Percentiles rank a stretch among this genome's conserved stretches.
phyloP scores from a whole-genome alignment of 768 basidiomycete genomes.

The Collybiopsis luxurians region DNA sequence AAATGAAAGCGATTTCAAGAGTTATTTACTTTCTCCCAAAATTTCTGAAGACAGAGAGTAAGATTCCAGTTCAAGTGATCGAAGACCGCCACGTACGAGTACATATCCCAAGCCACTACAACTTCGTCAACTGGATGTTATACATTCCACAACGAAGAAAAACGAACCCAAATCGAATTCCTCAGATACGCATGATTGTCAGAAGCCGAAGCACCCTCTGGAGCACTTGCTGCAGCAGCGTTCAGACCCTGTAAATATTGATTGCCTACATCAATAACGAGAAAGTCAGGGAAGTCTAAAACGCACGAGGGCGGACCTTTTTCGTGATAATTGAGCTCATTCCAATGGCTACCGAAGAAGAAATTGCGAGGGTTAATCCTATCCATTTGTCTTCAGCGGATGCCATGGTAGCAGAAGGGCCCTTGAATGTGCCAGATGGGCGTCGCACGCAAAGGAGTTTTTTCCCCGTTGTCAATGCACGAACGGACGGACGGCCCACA shows the following conservation, averaged over 20 bases:
- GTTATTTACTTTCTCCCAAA: constrained; percentile 75
- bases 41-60: constrained; percentile 58
- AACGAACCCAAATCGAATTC: constrained; percentile 79
- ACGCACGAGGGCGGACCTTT: constrained; percentile 45
- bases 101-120: constrained; percentile 82
- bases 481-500: too few relatives aligned
- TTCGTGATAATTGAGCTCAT: constrained; percentile 82
- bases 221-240: constrained; percentile 65
- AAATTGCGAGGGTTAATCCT: constrained; percentile 65
- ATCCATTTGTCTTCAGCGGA: constrained; percentile 69
- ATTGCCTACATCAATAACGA: not conserved
- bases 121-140: not conserved
- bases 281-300: not conserved
- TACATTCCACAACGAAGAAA: not conserved
- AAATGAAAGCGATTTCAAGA: not conserved
- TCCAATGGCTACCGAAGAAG: constrained; percentile 64
- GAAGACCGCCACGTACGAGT: constrained; percentile 57
- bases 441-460: not conserved
- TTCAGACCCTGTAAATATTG: constrained; percentile 71
- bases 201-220: constrained; percentile 60
- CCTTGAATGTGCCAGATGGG: not conserved
- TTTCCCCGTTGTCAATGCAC: too few relatives aligned
- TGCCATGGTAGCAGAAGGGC: not conserved
- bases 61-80: not conserved
- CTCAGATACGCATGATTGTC: constrained; percentile 84